Evolutionary conservation across 805 yeast species (phyloP).

Genomic region (Yarrowia hollandica): DNA sequence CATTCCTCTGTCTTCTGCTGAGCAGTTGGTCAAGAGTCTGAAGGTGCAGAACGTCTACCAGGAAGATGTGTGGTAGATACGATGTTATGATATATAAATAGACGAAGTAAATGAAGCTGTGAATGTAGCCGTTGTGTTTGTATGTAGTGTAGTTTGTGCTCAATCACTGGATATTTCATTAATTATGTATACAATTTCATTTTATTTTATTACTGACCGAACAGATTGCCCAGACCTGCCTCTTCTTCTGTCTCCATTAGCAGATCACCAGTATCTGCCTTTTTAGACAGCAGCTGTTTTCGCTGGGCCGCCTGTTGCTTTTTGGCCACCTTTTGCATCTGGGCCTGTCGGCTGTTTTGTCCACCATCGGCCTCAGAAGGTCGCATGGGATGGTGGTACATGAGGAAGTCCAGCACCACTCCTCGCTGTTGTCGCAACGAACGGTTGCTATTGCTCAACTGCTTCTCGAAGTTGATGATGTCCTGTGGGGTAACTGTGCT

Average conservation of each 20-base stretch:
- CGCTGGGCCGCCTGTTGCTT: conserved; percentile 32
- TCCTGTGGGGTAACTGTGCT: conserved; percentile 51
- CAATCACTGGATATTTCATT: not conserved
- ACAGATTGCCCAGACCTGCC: conserved; percentile 33
- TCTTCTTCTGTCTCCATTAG: conserved; percentile 37
- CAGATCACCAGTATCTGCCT: conserved; percentile 33
- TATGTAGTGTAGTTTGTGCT: too few relatives aligned
- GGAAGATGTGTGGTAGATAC: conserved; percentile 89
- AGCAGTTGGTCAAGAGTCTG: conserved; percentile 72
- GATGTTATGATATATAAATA: conserved; percentile 20
- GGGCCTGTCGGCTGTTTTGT: conserved; percentile 46
- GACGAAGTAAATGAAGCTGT: not conserved
- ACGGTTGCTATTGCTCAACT: conserved; percentile 59
- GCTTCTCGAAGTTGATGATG: conserved; percentile 61
- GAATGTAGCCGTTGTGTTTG: too few relatives aligned
- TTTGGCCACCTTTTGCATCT: conserved; percentile 31
- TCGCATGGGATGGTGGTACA: conserved; percentile 52
- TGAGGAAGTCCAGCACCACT: conserved; percentile 73
- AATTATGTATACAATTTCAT: conserved; percentile 7
- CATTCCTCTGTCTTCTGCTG: conserved; percentile 66
- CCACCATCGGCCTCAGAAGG: conserved; percentile 41
- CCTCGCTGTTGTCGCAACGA: conserved; percentile 77
- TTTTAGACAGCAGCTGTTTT: conserved; percentile 33
- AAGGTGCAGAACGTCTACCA: conserved; percentile 87
- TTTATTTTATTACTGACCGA: conserved; percentile 30